These are phyloP conservation scores for Fusarium buxicola DNA, from an alignment of 2,329 filamentous ascomycete species.

Conservation along the genomic window DNA sequence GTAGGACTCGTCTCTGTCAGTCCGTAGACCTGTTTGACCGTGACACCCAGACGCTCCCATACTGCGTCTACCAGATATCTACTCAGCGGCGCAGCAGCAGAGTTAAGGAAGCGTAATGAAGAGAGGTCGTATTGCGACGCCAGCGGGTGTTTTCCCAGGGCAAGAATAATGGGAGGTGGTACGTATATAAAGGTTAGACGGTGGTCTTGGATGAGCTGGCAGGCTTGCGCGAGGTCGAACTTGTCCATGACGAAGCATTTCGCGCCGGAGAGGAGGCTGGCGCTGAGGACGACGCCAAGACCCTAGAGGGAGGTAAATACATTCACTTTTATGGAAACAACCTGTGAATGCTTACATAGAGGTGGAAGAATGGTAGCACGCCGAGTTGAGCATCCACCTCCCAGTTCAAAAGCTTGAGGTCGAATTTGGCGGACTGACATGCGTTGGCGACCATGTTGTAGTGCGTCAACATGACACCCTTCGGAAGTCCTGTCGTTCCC, in stretches of 20 bases:
- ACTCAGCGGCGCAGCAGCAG: constrained; percentile 86
- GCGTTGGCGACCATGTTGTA: constrained; percentile 83
- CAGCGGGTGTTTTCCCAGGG: constrained; percentile 81
- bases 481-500: constrained; percentile 91
- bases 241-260: constrained; percentile 77
- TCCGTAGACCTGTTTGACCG: constrained; percentile 93
- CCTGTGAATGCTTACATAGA: constrained; percentile 71
- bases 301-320: constrained; percentile 39
- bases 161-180: constrained; percentile 85
- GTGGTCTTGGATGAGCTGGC: constrained; percentile 78
- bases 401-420: constrained; percentile 66
- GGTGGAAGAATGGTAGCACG: constrained; percentile 90
- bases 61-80: constrained; percentile 81
- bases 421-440: constrained; percentile 64
- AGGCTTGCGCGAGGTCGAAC: constrained; percentile 86
- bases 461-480: constrained; percentile 90
- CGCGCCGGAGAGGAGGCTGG: constrained; percentile 67
- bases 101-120: constrained; percentile 85
- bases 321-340: too few relatives aligned
- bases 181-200: constrained; percentile 83
- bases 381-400: constrained; percentile 79
- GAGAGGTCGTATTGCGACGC: constrained; percentile 85
- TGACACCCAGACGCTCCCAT: constrained; percentile 78
- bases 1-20: constrained; percentile 88
- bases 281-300: constrained; percentile 48